A percentile compares a stretch with the other conserved stretches of the same genome.
Evolutionary conservation across 2,329 filamentous ascomycete species (phyloP).

Genomic region (Phaeosphaeria sp.): DNA sequence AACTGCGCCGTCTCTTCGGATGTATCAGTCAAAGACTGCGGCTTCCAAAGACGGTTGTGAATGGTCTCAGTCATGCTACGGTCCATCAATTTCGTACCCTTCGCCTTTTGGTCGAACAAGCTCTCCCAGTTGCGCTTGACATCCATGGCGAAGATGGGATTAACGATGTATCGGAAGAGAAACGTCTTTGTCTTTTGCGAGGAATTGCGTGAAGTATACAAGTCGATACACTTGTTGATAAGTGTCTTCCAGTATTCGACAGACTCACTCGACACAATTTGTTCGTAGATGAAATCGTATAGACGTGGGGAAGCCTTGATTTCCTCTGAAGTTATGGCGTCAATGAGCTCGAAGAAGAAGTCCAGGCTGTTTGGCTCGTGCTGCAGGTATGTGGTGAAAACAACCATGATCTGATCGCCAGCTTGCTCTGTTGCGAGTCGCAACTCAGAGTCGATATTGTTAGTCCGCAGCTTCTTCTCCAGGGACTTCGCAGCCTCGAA

Average conservation of each 20-base stretch:
- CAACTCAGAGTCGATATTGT: slow-evolving; percentile 72
- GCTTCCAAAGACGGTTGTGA: slow-evolving; percentile 92
- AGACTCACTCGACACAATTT: slow-evolving; percentile 83
- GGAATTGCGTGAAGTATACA: slow-evolving; percentile 79
- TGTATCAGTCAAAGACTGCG: slow-evolving; percentile 76
- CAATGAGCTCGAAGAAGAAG: slow-evolving; percentile 82
- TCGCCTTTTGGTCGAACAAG: slow-evolving; percentile 57
- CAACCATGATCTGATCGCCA: slow-evolving; percentile 82
- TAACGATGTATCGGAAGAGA: slow-evolving; percentile 87
- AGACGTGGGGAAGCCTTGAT: slow-evolving; percentile 78
- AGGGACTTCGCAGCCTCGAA: slow-evolving; percentile 76
- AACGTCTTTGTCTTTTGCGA: slow-evolving; percentile 94
- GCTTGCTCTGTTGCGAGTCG: slow-evolving; percentile 88
- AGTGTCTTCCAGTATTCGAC: slow-evolving; percentile 85
- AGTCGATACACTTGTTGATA: slow-evolving; percentile 83
- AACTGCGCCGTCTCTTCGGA: slow-evolving; percentile 83
- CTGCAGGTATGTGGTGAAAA: slow-evolving; percentile 81
- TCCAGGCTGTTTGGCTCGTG: slow-evolving; percentile 79
- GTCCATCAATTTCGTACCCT: slow-evolving; percentile 78
- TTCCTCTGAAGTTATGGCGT: slow-evolving; percentile 82
- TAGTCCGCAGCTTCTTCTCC: slow-evolving; percentile 73
- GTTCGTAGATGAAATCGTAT: slow-evolving; percentile 81
- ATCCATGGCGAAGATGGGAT: slow-evolving; percentile 96
- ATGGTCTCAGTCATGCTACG: slow-evolving; percentile 86
- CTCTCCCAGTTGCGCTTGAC: slow-evolving; percentile 80